These are phyloP conservation scores for Pelargonium nanum DNA, from an alignment of 345 rosid genomes.

Conservation along the genomic window DNA sequence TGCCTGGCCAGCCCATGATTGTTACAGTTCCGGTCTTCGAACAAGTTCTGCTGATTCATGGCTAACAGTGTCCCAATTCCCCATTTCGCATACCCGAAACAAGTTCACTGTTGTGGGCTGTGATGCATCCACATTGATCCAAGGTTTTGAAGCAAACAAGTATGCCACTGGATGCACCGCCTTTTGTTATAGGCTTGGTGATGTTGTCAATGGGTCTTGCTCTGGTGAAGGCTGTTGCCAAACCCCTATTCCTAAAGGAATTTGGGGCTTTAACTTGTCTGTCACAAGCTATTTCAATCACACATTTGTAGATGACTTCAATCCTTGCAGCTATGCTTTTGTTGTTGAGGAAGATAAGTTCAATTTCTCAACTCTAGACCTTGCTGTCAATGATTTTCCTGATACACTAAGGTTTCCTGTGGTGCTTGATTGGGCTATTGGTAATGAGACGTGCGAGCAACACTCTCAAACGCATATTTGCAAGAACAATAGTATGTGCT, in stretches of 20 bases:
- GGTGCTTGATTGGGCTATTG: conserved; percentile 19
- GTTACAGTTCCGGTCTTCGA: conserved; percentile 1
- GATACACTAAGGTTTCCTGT: neutral
- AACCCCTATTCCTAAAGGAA: conserved; percentile 3
- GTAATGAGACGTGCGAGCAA: conserved; percentile 10
- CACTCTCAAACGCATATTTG: neutral
- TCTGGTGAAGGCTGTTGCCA: conserved; percentile 10
- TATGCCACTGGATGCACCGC: neutral
- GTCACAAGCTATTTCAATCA: neutral
- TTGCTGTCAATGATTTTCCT: neutral
- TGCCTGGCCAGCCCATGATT: neutral
- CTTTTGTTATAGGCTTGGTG: neutral
- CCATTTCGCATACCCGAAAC: conserved; percentile 5
- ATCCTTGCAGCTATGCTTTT: conserved; percentile 21
- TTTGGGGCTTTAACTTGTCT: neutral
- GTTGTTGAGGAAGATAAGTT: conserved; percentile 9
- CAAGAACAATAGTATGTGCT: neutral
- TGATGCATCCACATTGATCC: neutral
- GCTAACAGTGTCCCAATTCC: neutral
- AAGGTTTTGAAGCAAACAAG: neutral
- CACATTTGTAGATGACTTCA: neutral
- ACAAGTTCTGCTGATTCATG: neutral
- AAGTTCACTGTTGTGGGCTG: conserved; percentile 8
- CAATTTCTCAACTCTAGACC: conserved; percentile 1
- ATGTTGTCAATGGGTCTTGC: conserved; percentile 6